Conservation (phyloP, 2,329 filamentous ascomycete genomes). For the Rutstroemia sp. region DNA sequence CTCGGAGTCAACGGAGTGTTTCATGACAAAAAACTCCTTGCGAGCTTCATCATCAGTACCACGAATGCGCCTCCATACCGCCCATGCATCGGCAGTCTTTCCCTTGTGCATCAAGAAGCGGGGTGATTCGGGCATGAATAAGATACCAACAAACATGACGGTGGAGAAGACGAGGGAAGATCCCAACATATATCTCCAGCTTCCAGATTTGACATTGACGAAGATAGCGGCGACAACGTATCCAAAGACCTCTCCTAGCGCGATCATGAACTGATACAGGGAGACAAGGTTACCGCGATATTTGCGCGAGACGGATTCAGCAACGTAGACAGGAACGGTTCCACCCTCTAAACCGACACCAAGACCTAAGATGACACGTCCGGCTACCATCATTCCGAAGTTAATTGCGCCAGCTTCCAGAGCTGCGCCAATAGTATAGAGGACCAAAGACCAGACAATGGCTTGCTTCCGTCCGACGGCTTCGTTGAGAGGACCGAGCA, state of each 20-base stretch:
- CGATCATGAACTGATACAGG: constrained; percentile 70
- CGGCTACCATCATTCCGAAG: constrained; percentile 64
- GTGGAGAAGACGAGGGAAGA: constrained; percentile 65
- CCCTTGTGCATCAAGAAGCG: constrained; percentile 65
- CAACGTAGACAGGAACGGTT: constrained; percentile 68
- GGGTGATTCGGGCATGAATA: constrained; percentile 64
- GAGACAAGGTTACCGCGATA: constrained; percentile 67
- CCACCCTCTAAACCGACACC: constrained; percentile 68
- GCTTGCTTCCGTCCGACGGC: constrained; percentile 58
- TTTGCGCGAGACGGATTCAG: constrained; percentile 60
- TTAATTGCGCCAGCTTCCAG: constrained; percentile 61
- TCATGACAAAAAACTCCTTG: constrained; percentile 68
- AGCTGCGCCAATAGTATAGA: constrained; percentile 64
- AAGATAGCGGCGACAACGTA: constrained; percentile 70
- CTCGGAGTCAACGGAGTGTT: constrained; percentile 43
- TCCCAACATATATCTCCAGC: constrained; percentile 69
- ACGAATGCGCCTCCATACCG: constrained; percentile 67
- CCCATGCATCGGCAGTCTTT: constrained; percentile 50
- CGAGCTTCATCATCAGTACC: constrained; percentile 50
- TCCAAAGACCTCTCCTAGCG: constrained; percentile 64
- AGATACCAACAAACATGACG: constrained; percentile 54
- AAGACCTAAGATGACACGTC: constrained; percentile 60
- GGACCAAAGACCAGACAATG: constrained; percentile 60
- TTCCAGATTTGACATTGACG: constrained; percentile 53
- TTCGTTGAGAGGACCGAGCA: constrained; percentile 61